Conservation (phyloP, 768 basidiomycete genomes). For the Agaricus subrufescens region DNA sequence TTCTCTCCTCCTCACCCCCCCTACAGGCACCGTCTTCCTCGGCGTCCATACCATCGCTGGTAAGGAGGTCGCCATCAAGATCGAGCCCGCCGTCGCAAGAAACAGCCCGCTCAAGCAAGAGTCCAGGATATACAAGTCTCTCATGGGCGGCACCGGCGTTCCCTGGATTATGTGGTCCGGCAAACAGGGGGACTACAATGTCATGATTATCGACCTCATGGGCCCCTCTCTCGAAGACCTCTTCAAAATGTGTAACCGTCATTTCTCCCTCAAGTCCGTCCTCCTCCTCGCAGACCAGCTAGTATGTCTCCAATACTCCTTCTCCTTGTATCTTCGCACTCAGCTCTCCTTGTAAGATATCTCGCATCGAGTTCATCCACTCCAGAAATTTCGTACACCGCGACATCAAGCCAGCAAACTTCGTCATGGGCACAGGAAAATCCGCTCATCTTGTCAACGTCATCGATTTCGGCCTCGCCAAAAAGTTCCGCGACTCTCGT, state of each 20-base stretch:
- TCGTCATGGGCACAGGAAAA: slow-evolving; percentile 81
- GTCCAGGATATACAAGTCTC: slow-evolving; percentile 86
- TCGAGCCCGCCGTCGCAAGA: slow-evolving; percentile 58
- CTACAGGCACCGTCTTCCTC: slow-evolving; percentile 68
- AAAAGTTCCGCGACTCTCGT: slow-evolving; percentile 65
- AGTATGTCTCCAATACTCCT: slow-evolving; percentile 43
- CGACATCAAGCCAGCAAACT: slow-evolving; percentile 98
- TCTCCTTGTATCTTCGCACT: background rate
- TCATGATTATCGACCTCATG: slow-evolving; percentile 95
- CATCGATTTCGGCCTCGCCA: slow-evolving; percentile 83
- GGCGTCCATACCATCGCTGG: slow-evolving; percentile 79
- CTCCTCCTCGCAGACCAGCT: slow-evolving; percentile 92
- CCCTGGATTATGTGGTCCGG: slow-evolving; percentile 94
- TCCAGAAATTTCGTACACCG: slow-evolving; percentile 92
- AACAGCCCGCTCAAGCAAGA: slow-evolving; percentile 81
- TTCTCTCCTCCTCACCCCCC: background rate
- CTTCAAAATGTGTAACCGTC: slow-evolving; percentile 85
- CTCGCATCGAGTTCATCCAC: slow-evolving; percentile 95
- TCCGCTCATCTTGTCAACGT: slow-evolving; percentile 77
- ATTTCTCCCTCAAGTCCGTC: slow-evolving; percentile 93
- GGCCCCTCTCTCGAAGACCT: slow-evolving; percentile 87
- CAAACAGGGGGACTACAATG: slow-evolving; percentile 90
- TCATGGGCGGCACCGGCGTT: slow-evolving; percentile 85
- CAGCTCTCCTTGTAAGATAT: slow-evolving; percentile 50
- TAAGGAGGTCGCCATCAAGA: slow-evolving; percentile 81